These are phyloP conservation scores for Candida sphagnicola DNA, from an alignment of 805 yeast species.

Conservation along the genomic window DNA sequence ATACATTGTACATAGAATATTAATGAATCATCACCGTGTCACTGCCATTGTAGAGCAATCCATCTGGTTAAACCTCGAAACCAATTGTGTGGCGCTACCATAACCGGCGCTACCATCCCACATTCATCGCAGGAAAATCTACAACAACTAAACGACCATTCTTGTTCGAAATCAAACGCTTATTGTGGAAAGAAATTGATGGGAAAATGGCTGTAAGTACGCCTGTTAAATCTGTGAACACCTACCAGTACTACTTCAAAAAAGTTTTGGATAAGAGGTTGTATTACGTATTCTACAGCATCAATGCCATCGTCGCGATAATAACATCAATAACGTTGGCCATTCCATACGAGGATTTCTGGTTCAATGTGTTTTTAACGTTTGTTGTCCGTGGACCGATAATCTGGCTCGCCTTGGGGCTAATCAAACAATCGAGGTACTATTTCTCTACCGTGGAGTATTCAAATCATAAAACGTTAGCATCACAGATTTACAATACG, in stretches of 20 bases:
- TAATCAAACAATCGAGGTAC: constrained; percentile 22
- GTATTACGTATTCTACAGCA: constrained; percentile 27
- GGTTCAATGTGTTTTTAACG: constrained; percentile 27
- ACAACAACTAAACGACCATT: too few relatives aligned
- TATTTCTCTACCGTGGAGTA: constrained; percentile 27
- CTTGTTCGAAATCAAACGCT: too few relatives aligned
- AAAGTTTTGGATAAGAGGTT: constrained; percentile 32
- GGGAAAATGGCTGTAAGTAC: not conserved
- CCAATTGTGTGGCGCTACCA: too few relatives aligned
- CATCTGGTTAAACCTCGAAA: too few relatives aligned
- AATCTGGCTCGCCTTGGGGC: constrained; percentile 23
- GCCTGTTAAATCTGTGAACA: constrained; percentile 5
- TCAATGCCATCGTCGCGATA: constrained; percentile 24
- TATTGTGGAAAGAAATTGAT: not conserved
- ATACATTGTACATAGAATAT: not conserved
- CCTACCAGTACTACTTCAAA: constrained; percentile 22
- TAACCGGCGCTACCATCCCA: too few relatives aligned
- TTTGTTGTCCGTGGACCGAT: constrained; percentile 25
- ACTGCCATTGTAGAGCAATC: too few relatives aligned
- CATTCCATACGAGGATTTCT: constrained; percentile 25
- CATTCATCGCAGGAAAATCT: too few relatives aligned
- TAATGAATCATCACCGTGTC: not conserved
- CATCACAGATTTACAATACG: constrained; percentile 22
- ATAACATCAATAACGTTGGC: constrained; percentile 18
- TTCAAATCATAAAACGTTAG: constrained; percentile 29